These are phyloP conservation scores for Balamuthia mandrillaris DNA, from an alignment of 208 protist species.

Conservation along the genomic window DNA sequence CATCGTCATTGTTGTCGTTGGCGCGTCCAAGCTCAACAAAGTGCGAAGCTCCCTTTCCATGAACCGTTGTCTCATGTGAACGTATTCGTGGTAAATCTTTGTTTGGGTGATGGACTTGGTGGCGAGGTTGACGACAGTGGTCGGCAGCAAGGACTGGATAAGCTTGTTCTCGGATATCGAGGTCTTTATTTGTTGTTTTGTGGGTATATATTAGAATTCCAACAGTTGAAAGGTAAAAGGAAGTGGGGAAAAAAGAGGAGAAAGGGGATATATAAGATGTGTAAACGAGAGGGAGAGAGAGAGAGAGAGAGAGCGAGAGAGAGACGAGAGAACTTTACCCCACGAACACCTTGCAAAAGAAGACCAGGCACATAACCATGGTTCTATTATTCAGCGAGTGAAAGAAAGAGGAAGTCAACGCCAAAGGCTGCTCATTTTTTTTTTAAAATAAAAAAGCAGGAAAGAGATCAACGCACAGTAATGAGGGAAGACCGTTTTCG, in stretches of 20 bases:
- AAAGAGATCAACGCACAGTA: too few relatives aligned
- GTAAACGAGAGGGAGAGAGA: background rate
- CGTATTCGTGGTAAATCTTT: background rate
- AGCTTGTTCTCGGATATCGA: background rate
- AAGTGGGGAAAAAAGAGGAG: too few relatives aligned
- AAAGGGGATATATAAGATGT: background rate
- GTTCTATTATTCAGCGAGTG: too few relatives aligned
- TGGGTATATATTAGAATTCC: too few relatives aligned
- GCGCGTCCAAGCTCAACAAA: too few relatives aligned
- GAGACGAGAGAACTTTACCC: too few relatives aligned
- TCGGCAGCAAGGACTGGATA: background rate
- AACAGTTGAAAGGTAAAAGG: too few relatives aligned
- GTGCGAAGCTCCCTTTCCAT: too few relatives aligned
- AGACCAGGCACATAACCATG: too few relatives aligned
- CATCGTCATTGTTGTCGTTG: too few relatives aligned
- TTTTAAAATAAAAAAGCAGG: too few relatives aligned
- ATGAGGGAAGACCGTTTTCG: background rate
- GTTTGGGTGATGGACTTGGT: background rate
- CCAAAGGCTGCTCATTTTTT: background rate
- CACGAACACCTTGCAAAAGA: conserved; percentile 13
- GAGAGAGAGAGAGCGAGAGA: background rate
- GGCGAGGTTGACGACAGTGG: conserved; percentile 32
- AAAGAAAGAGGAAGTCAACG: background rate
- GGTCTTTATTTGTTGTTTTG: background rate
- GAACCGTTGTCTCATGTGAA: too few relatives aligned